phyloP scores from a whole-genome alignment of 192 early-diverging fungal genomes.

The Gryganskiella cystojenkinii region DNA sequence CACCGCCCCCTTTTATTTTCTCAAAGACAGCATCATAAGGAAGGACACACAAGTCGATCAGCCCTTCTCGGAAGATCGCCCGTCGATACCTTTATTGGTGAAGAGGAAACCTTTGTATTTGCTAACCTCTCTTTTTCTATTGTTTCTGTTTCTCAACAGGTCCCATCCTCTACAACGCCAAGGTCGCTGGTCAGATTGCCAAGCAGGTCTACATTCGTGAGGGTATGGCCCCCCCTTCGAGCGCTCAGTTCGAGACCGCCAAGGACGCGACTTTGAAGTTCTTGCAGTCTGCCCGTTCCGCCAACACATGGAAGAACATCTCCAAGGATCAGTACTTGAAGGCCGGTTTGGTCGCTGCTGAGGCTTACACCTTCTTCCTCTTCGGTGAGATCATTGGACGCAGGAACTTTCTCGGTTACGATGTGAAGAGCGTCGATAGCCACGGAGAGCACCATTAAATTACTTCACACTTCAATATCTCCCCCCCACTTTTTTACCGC shows the following conservation, averaged over 20 bases:
- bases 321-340: conserved; percentile 58
- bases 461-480: background rate
- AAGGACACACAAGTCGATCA: too few relatives aligned
- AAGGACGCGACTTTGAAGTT: conserved; percentile 55
- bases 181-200: conserved; percentile 67
- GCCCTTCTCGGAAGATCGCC: too few relatives aligned
- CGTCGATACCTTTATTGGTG: too few relatives aligned
- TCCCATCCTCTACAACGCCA: conserved; percentile 62
- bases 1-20: too few relatives aligned
- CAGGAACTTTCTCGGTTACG: conserved; percentile 70
- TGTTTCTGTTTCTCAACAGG: background rate
- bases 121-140: background rate
- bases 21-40: too few relatives aligned
- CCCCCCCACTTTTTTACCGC: background rate
- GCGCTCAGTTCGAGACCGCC: conserved; percentile 59
- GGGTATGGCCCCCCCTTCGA: conserved; percentile 67
- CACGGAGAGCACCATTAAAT: conserved; percentile 46
- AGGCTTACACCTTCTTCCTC: conserved; percentile 69
- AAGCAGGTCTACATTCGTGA: conserved; percentile 74
- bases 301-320: conserved; percentile 56
- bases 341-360: conserved; percentile 62
- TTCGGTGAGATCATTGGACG: conserved; percentile 74
- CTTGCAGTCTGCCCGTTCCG: conserved; percentile 45
- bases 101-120: background rate
- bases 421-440: conserved; percentile 57